Conservation (phyloP, 2,329 filamentous ascomycete genomes). For the Trichoderma atrobrunneum region DNA sequence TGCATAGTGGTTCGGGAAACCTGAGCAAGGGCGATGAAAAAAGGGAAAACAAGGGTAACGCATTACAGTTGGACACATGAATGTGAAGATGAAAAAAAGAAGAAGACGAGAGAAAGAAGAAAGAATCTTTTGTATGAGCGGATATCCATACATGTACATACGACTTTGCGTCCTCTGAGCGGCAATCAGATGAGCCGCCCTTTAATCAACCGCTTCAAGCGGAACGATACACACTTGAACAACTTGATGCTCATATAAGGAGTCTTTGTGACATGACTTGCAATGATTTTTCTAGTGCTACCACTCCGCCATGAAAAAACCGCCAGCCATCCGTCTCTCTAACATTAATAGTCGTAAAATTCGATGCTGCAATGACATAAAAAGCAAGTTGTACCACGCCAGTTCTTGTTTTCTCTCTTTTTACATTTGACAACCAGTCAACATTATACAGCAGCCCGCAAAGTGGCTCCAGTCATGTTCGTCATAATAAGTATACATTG, state of each 20-base stretch:
- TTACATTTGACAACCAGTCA: not conserved
- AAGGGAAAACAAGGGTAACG: not conserved
- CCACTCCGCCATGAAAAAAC: not conserved
- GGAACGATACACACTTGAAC: slow-evolving; percentile 8
- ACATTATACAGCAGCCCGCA: not conserved
- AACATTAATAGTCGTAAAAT: not conserved
- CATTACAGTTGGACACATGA: slow-evolving; percentile 19
- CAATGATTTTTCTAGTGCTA: not conserved
- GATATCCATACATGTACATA: slow-evolving; percentile 23
- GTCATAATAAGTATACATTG: not conserved
- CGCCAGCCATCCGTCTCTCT: not conserved
- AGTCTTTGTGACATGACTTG: not conserved
- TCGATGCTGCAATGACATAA: not conserved
- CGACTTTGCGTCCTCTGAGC: slow-evolving; percentile 14
- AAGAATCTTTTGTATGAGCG: slow-evolving; percentile 14
- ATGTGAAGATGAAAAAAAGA: slow-evolving; percentile 11
- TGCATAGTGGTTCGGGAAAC: slow-evolving; percentile 28
- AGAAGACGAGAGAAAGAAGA: not conserved
- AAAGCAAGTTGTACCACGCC: not conserved
- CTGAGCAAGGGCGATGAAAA: not conserved
- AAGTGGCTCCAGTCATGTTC: not conserved
- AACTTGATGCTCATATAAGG: not conserved
- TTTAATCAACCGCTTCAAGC: slow-evolving; percentile 18
- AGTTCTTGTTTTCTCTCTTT: not conserved
- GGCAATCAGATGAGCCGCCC: slow-evolving; percentile 9